Base-by-base conservation (phyloP, 371 early-diverging fungal species). In the Globomyces sp. region DNA sequence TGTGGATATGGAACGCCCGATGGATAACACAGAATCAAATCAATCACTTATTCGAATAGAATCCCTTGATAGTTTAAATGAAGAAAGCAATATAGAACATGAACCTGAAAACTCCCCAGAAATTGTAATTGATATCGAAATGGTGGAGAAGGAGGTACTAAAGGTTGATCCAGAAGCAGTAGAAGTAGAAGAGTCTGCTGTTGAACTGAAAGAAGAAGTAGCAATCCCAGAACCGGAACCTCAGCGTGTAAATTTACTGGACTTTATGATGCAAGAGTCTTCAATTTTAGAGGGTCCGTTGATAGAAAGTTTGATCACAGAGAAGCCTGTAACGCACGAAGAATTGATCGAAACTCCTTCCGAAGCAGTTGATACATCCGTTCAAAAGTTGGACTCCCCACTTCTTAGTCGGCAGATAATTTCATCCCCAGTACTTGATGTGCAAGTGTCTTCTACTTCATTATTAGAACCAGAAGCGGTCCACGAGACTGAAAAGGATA, bases 201-300 rank as follows among this genome's bases (percentile, higher is more conserved):
- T 34, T 24, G 13, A 11, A 4, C 5, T 4, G 24, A 51, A 51
- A 13, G 11, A 51, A 8, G 24, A 24, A 5, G 13, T 2, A n/a
- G 52, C 11, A 3, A 24, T 13, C 34, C 34, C 34, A 24, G 13
- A 5, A 11, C 52, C 6, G 9, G 44, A 58, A 9, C 58, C 8
- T 9, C n/a, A 37, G 36, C n/a, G 46, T 2, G 46, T 58, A 5
- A 13, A 11, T 5, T 58, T 58, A n/a, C 58, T 11, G 6, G 58
- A 58, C 13, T 58, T 58, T 58, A 58, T 58, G 58, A 58, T 36
- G 39, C 58, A 58, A 46, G 13, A 58, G 24, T 51, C 52, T 51
- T 51, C 34, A 24, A 34, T 51, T 51, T 5, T 24, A 34, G 24
- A 24, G 24, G 24, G 24, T 24, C 24, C 24, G 24, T 24, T 24